phyloP scores from a whole-genome alignment of 23 red algal genomes.

The Gracilaria gracilis region DNA sequence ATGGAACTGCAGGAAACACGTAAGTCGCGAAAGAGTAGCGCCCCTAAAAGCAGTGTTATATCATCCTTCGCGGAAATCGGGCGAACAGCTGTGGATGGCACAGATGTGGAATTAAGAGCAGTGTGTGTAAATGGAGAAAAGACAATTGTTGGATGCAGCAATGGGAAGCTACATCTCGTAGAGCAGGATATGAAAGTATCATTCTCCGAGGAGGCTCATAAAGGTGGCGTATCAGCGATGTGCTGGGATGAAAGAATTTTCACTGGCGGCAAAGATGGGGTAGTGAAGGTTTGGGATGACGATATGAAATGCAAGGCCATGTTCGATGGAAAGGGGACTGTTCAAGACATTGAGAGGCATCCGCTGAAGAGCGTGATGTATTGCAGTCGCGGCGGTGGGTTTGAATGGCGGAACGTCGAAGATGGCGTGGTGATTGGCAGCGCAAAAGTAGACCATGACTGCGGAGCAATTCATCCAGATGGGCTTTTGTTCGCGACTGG shows the following conservation, averaged over 20 bases:
- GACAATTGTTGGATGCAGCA: conserved; percentile 6
- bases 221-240: not conserved
- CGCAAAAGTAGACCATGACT: not conserved
- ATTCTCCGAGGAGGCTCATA: conserved; percentile 6
- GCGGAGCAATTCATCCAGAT: conserved; percentile 78
- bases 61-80: conserved; percentile 32
- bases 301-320: conserved; percentile 24
- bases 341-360: conserved; percentile 44
- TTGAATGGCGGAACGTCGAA: conserved; percentile 46
- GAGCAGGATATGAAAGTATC: conserved; percentile 43
- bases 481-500: conserved; percentile 71
- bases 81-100: conserved; percentile 11
- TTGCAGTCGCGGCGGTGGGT: conserved; percentile 24
- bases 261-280: conserved; percentile 42
- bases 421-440: conserved; percentile 32
- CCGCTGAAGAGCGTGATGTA: conserved; percentile 19
- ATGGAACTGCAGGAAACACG: conserved; percentile 24
- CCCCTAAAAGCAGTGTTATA: not conserved
- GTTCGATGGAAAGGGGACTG: conserved; percentile 2
- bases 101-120: conserved; percentile 9
- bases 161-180: conserved; percentile 34
- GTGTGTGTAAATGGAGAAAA: conserved; percentile 4
- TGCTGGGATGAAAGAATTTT: conserved; percentile 18
- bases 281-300: conserved; percentile 52
- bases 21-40: conserved; percentile 11